A percentile compares a stretch with the other conserved stretches of the same genome.
These are phyloP conservation scores for Protomyces lactucae-debilis DNA, from an alignment of 1,139 yeast species.

Conservation along the genomic window DNA sequence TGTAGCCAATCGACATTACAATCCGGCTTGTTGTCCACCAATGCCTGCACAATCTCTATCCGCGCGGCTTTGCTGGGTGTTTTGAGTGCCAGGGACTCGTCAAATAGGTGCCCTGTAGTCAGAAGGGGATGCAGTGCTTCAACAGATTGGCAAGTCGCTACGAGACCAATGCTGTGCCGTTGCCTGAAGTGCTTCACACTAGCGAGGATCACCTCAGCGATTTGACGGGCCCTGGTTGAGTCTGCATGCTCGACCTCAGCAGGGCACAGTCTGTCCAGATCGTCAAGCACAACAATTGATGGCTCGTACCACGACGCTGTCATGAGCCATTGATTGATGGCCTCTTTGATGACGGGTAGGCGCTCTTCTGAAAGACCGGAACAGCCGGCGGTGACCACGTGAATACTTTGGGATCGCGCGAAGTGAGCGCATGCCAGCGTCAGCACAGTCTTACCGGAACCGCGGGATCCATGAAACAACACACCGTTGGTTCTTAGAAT, in stretches of 20 bases:
- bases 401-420: not conserved
- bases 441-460: conserved; percentile 58
- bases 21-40: conserved; percentile 35
- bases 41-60: conserved; percentile 47
- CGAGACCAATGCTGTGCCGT: conserved; percentile 45
- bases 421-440: not conserved
- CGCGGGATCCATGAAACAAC: conserved; percentile 66
- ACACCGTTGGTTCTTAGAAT: conserved; percentile 53
- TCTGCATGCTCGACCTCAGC: conserved; percentile 67
- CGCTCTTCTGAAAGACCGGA: conserved; percentile 8
- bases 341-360: not conserved
- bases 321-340: conserved; percentile 43
- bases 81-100: conserved; percentile 54
- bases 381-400: conserved; percentile 6
- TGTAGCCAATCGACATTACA: conserved; percentile 56
- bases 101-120: conserved; percentile 61
- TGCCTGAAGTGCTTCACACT: conserved; percentile 42
- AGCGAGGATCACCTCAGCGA: conserved; percentile 48
- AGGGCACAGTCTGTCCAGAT: conserved; percentile 68
- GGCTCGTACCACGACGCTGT: conserved; percentile 79
- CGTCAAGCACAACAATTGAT: conserved; percentile 67
- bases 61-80: conserved; percentile 70
- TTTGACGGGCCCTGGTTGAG: conserved; percentile 55
- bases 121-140: conserved; percentile 61
- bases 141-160: conserved; percentile 59